Evolutionary conservation across 2,329 filamentous ascomycete genomes (phyloP), one percentile per base, ranked within the genome.

Genomic region (Paecilomyces dactylethromorphus): DNA sequence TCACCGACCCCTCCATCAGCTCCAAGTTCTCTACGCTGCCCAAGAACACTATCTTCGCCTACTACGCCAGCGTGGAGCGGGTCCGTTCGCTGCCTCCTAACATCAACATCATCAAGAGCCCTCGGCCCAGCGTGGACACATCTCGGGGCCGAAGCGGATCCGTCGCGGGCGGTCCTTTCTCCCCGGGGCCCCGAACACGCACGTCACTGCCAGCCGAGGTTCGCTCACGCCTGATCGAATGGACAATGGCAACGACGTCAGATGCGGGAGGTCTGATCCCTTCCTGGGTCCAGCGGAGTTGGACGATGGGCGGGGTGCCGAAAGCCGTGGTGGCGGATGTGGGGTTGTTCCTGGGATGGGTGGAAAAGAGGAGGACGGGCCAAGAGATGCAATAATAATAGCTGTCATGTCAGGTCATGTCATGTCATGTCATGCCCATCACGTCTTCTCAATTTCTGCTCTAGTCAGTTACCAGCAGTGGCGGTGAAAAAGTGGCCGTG

Each of bases 241-340:
- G 73, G 73, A 69, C 65, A 3, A 74, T 75, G 71, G 72, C 70
- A 3, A 75, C 72, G 6, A 70, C 70, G 10, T 74, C 72, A 15
- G 66, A 75, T 58, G 71, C 73, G 10, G 69, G 70, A 10, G 72
- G 73, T 3, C 67, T 63, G 24, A 74, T 75, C 56, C 72, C 73
- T 11, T 63, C 64, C 59, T 73, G 71, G 68, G 61, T 76, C 60
- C 72, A 75, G 62, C 66, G 72, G 53, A 76, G 65, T 57, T 74
- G 70, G 71, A 69, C 63, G 21, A 60, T 74, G 59, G 70, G 73
- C 22, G 73, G 73, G 22, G 68, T 72, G 45, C 72, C 73, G 1
- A 68, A 66, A 49, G 73, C 73, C 26, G 68, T 76, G 55, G 71
- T 74, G 21, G 69, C 68, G 15, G 72, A 75, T 67, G 73, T 76